Percentiles rank a stretch among this genome's conserved stretches.
These are phyloP conservation scores for Echium plantagineum DNA, from an alignment of 257 asterid species.

Conservation along the genomic window DNA sequence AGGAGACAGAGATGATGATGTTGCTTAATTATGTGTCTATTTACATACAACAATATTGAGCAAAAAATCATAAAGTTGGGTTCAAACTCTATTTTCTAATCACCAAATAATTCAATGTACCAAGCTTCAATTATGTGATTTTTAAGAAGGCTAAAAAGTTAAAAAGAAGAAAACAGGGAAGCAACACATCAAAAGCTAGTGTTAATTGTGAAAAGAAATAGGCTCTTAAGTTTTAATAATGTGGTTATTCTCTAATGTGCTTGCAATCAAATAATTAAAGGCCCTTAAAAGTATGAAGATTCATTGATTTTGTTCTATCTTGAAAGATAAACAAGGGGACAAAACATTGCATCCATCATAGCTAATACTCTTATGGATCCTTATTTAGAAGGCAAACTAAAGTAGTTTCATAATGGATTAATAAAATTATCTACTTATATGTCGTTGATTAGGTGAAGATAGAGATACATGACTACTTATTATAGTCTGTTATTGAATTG, in stretches of 20 bases:
- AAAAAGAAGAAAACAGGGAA: background rate
- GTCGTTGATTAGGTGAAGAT: background rate
- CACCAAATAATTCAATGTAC: background rate
- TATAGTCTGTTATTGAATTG: background rate
- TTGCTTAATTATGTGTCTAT: background rate
- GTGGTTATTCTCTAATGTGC: background rate
- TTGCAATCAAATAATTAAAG: background rate
- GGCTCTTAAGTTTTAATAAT: background rate
- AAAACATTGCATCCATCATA: conserved; percentile 1
- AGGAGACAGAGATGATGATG: background rate
- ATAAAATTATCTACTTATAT: conserved; percentile 1
- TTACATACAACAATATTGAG: background rate
- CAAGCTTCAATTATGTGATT: background rate
- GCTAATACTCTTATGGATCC: conserved; percentile 3
- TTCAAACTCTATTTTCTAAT: background rate
- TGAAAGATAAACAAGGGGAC: conserved; percentile 1
- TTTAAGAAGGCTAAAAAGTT: background rate
- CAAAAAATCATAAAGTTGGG: background rate
- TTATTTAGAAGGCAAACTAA: background rate
- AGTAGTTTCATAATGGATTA: background rate
- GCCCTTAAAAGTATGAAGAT: background rate
- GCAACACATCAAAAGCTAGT: conserved; percentile 4
- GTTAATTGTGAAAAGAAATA: background rate
- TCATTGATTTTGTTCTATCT: background rate
- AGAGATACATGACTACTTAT: background rate